A percentile compares a stretch with the other conserved stretches of the same genome.
Evolutionary conservation across 1,139 yeast genomes (phyloP).

Genomic region (Candida neerlandica): DNA sequence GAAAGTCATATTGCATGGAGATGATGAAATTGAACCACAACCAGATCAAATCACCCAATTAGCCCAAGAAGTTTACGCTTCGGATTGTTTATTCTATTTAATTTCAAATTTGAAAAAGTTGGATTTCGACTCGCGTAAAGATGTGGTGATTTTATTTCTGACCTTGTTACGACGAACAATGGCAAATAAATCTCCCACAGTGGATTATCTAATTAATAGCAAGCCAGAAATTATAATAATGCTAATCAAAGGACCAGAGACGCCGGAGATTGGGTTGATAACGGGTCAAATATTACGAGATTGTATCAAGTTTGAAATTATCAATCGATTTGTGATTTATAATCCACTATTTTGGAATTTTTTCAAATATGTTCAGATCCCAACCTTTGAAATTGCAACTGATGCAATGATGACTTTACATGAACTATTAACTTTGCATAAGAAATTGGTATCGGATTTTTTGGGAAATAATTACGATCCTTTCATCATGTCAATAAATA

Average conservation of each 20-base stretch:
- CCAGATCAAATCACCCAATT: slow-evolving; percentile 75
- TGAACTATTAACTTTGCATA: slow-evolving; percentile 71
- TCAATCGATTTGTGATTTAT: slow-evolving; percentile 59
- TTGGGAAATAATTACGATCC: slow-evolving; percentile 53
- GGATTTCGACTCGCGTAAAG: slow-evolving; percentile 90
- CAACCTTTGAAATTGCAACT: slow-evolving; percentile 86
- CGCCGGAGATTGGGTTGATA: slow-evolving; percentile 69
- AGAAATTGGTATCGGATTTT: slow-evolving; percentile 69
- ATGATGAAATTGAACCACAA: slow-evolving; percentile 65
- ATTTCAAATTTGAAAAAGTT: slow-evolving; percentile 59
- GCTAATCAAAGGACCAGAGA: slow-evolving; percentile 71
- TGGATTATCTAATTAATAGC: slow-evolving; percentile 67
- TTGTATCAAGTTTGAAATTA: slow-evolving; percentile 76
- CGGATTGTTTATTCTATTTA: slow-evolving; percentile 68
- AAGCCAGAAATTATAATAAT: slow-evolving; percentile 66
- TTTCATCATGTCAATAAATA: slow-evolving; percentile 66
- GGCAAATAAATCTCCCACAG: slow-evolving; percentile 69
- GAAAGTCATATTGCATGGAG: slow-evolving; percentile 72
- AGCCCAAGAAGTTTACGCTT: slow-evolving; percentile 75
- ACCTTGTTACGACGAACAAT: slow-evolving; percentile 78
- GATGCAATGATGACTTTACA: slow-evolving; percentile 80
- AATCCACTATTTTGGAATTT: slow-evolving; percentile 74
- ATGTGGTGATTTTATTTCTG: slow-evolving; percentile 72
- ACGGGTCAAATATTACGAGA: slow-evolving; percentile 84
- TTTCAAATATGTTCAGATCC: slow-evolving; percentile 74